Evolutionary conservation across 495 filamentous ascomycete genomes (phyloP), one percentile per base, ranked within the genome.

Genomic region (Aspergillus carlsbadensis): DNA sequence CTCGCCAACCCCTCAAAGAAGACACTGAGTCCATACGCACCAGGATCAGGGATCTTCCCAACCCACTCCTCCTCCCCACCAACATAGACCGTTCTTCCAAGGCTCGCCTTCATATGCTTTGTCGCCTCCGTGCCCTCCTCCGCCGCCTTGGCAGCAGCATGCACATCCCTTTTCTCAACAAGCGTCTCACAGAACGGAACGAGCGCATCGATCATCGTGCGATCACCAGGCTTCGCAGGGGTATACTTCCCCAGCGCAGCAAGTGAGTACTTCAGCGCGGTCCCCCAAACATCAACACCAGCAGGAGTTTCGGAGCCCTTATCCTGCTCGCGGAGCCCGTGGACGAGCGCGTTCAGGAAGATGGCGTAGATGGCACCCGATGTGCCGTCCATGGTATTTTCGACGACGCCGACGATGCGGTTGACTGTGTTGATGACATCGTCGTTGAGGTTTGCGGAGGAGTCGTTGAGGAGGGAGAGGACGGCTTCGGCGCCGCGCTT

Each of bases 321-420:
- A 61, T 79, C 69, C 49, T 88, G 80, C 8, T 75, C 75, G 31
- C 87, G 84, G 13, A 98, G 76, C 1, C 87, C 84, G 56, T 88
- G 84, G 17, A 89, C 87, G 1, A 98, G 85, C 0, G 92, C 84
- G 68, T 96, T 96, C 49, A 98, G 80, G 79, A 96, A 98, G 60
- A 98, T 98, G 35, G 92, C 89, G 69, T 96, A 97, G 24, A 98
- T 78, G 5, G 95, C 94, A 2, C 94, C 94, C 0, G 91, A 96
- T 10, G 94, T 98, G 45, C 94, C 94, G 66, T 96, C 94, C 94
- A 98, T 98, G 39, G 77, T 84, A 37, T 72, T 85, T 67, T 98
- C 94, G n/a, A 98, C 84, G 5, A 92, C 82, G 7, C 80, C 81
- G n/a, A 88, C 87, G 52, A 98, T 89, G 57, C 80, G 82, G 50